These are phyloP conservation scores for Aspergillus japonicus DNA, from an alignment of 2,329 filamentous ascomycete species.

Conservation along the genomic window DNA sequence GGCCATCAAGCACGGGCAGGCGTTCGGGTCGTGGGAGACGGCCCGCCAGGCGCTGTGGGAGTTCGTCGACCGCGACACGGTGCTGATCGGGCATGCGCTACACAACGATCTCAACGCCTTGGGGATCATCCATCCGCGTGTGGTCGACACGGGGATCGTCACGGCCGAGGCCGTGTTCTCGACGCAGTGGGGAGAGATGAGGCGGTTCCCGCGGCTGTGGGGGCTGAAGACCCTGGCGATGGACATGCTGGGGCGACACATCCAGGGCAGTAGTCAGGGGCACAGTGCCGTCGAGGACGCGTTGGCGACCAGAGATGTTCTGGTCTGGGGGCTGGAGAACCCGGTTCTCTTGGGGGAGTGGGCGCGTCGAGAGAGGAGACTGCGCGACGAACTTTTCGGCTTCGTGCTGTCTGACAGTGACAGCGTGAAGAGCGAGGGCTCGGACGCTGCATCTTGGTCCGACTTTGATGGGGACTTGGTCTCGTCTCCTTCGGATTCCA, in stretches of 20 bases:
- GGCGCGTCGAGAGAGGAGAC: constrained; percentile 19
- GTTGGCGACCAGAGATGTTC: constrained; percentile 50
- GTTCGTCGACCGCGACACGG: constrained; percentile 45
- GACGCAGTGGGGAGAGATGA: neutral
- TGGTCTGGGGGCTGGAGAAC: constrained; percentile 48
- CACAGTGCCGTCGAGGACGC: constrained; percentile 54
- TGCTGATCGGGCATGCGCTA: constrained; percentile 52
- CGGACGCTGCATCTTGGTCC: no score
- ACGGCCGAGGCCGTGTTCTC: constrained; percentile 34
- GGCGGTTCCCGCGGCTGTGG: constrained; percentile 26
- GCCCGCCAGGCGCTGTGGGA: constrained; percentile 47
- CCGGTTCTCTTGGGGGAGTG: constrained; percentile 36
- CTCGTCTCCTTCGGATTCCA: no score
- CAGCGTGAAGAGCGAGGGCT: no score
- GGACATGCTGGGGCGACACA: constrained; percentile 36
- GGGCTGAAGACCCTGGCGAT: constrained; percentile 38
- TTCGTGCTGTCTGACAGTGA: no score
- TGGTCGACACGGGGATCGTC: constrained; percentile 49
- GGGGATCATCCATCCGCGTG: constrained; percentile 41
- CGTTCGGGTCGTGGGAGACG: constrained; percentile 43
- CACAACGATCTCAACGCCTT: constrained; percentile 48
- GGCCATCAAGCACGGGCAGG: constrained; percentile 31
- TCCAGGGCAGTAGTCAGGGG: constrained; percentile 38
- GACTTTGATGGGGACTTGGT: no score
- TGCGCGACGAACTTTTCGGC: neutral